Conservation (phyloP, 352 stramenopile species). For the Phytophthora hybrid region DNA sequence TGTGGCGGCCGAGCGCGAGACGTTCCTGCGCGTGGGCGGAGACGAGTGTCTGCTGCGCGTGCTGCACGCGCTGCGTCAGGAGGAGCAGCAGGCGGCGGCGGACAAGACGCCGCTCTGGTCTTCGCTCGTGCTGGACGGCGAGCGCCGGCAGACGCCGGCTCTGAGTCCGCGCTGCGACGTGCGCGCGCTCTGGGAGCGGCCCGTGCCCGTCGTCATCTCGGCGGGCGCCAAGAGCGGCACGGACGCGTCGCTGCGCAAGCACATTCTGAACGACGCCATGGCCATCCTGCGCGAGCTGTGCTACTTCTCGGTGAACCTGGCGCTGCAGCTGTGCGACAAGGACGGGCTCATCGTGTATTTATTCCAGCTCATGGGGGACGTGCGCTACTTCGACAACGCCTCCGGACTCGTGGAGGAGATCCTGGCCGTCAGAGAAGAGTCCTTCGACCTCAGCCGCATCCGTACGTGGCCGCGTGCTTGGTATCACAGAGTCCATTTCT, state of each 20-base stretch:
- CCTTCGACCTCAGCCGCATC: slow-evolving; percentile 80
- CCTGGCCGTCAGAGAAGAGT: slow-evolving; percentile 85
- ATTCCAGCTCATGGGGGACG: slow-evolving; percentile 93
- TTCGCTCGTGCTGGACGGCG: slow-evolving; percentile 47
- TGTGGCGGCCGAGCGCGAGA: slow-evolving; percentile 64
- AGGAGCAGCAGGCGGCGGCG: slow-evolving; percentile 44
- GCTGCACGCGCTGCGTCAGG: slow-evolving; percentile 68
- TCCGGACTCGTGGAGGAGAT: slow-evolving; percentile 94
- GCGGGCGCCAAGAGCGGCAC: slow-evolving; percentile 46
- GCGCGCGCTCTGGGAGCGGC: slow-evolving; percentile 64
- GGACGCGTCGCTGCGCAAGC: slow-evolving; percentile 58
- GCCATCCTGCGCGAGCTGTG: slow-evolving; percentile 82
- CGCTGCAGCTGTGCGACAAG: slow-evolving; percentile 78
- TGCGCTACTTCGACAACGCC: slow-evolving; percentile 92
- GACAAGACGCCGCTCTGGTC: slow-evolving; percentile 33
- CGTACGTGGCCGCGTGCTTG: slow-evolving; percentile 49
- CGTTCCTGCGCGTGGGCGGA: slow-evolving; percentile 75
- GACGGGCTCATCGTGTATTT: slow-evolving; percentile 92
- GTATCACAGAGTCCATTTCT: no score
- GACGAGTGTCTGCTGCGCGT: slow-evolving; percentile 81
- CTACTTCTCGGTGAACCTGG: slow-evolving; percentile 79
- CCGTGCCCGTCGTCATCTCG: slow-evolving; percentile 42
- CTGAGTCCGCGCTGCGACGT: slow-evolving; percentile 56
- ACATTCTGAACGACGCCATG: slow-evolving; percentile 81
- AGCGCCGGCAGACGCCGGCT: slow-evolving; percentile 33